Evolutionary conservation across 2,329 filamentous ascomycete species (phyloP).

Genomic region (Hypoxylon sp.): DNA sequence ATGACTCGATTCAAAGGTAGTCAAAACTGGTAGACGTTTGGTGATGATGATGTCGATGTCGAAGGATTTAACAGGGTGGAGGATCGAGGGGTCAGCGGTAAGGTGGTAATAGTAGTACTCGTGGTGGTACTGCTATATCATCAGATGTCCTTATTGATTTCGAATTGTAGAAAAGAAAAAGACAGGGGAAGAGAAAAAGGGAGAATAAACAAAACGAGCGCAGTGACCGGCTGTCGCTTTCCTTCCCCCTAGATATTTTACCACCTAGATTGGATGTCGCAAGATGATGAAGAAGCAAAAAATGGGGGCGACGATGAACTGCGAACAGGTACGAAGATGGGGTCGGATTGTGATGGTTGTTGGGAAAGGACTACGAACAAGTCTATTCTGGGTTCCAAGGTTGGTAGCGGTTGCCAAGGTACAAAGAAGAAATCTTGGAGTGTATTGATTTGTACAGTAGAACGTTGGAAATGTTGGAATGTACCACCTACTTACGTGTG

Average conservation of each 20-base stretch:
- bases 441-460: neutral
- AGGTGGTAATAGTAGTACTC: constrained; percentile 10
- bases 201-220: constrained; percentile 14
- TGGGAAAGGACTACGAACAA: constrained; percentile 8
- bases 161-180: constrained; percentile 1
- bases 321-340: constrained; percentile 30
- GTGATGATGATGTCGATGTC: constrained; percentile 21
- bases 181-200: neutral
- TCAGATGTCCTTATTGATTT: neutral
- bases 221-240: constrained; percentile 25
- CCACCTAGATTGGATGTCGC: constrained; percentile 9
- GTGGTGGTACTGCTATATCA: constrained; percentile 7
- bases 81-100: constrained; percentile 30
- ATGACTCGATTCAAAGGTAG: neutral
- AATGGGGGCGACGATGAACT: constrained; percentile 21
- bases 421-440: neutral
- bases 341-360: constrained; percentile 21
- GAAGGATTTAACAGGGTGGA: constrained; percentile 24
- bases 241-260: constrained; percentile 4
- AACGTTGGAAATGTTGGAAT: neutral
- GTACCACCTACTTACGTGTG: neutral
- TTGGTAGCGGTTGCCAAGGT: neutral
- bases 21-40: constrained; percentile 2
- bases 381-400: constrained; percentile 3
- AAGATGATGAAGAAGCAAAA: constrained; percentile 7